Base-by-base conservation (phyloP, 768 basidiomycete genomes). In the Galerina marginata region DNA sequence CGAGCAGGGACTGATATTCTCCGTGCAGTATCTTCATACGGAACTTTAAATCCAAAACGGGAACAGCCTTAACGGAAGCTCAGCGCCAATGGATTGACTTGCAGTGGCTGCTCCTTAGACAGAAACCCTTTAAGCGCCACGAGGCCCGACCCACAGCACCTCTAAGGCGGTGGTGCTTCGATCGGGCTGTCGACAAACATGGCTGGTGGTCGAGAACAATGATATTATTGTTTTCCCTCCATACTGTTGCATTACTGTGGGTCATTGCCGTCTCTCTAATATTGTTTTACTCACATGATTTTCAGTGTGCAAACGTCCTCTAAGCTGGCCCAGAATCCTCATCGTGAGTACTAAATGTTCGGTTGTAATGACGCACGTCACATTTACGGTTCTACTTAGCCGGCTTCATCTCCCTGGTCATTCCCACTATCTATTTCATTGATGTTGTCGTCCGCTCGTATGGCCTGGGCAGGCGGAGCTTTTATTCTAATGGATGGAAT, bases 1-100 rank as follows among this genome's bases (percentile, higher is more conserved):
- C 15, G 71, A 25, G 14, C 47, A 6, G n/a, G 3, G 40, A 39
- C 50, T 36, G 12, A 51, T 12, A 37, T 60, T 50, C 29, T 63
- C 46, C 59, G 57, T 60, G n/a, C 60, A 96, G 94, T 81, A 93
- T 99, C 73, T 97, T 98, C 75, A 97, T 98, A 69, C 89, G 89
- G 46, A 96, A 96, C 73, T 97, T 97, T 76, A 89, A 88, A 49
- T 84, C 87, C 2, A 88, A 90, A 62, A 95, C 94, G 2, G 96
- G 96, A 14, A 85, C 87, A 3, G 95, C 95, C 1, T 75, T 96
- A 36, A 97, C 95, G 0, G 82, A 88, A 58, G 82, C 94, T 12
- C 96, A 98, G 67, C 81, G 91, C 56, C 93, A 95, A 72, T 99
- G 96, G 96, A 92, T 95, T 58, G 95, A 97, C 73, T 75, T 99